Percentiles rank a stretch among this genome's conserved stretches.
These are phyloP conservation scores for Fusarium sp. DNA, from an alignment of 2,329 filamentous ascomycete species.

Conservation along the genomic window DNA sequence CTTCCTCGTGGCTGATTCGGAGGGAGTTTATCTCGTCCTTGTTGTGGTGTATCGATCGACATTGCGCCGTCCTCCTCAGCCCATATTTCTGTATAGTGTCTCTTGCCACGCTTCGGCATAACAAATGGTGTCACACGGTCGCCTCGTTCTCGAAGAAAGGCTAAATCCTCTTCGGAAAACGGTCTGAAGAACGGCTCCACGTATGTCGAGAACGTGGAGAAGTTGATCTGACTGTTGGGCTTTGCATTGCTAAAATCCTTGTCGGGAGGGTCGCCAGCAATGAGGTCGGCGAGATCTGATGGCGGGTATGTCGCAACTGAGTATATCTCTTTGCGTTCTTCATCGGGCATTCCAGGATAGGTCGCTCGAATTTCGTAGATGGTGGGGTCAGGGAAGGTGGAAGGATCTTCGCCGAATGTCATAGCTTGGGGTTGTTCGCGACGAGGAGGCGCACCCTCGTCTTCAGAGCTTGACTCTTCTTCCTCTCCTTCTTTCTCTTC, in stretches of 20 bases:
- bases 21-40: conserved; percentile 71
- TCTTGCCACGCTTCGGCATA: conserved; percentile 84
- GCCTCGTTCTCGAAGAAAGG: conserved; percentile 89
- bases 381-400: conserved; percentile 90
- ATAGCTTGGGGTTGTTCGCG: conserved; percentile 79
- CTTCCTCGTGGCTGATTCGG: conserved; percentile 85
- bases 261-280: conserved; percentile 89
- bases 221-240: conserved; percentile 92
- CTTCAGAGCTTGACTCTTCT: conserved; percentile 63
- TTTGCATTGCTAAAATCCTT: conserved; percentile 96
- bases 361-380: conserved; percentile 90
- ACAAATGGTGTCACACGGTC: conserved; percentile 86
- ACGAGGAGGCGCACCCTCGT: conserved; percentile 68
- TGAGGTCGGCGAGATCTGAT: conserved; percentile 82
- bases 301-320: conserved; percentile 86
- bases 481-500: conserved; percentile 44
- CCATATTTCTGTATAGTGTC: conserved; percentile 91
- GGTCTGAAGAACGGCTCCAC: conserved; percentile 91
- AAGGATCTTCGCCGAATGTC: conserved; percentile 91
- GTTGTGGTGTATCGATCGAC: conserved; percentile 72
- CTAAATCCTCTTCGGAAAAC: conserved; percentile 91
- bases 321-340: conserved; percentile 88
- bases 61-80: conserved; percentile 89
- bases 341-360: conserved; percentile 78
- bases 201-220: conserved; percentile 90